Evolutionary conservation across 2,329 filamentous ascomycete genomes (phyloP).

Genomic region (Colletotrichum navitas): DNA sequence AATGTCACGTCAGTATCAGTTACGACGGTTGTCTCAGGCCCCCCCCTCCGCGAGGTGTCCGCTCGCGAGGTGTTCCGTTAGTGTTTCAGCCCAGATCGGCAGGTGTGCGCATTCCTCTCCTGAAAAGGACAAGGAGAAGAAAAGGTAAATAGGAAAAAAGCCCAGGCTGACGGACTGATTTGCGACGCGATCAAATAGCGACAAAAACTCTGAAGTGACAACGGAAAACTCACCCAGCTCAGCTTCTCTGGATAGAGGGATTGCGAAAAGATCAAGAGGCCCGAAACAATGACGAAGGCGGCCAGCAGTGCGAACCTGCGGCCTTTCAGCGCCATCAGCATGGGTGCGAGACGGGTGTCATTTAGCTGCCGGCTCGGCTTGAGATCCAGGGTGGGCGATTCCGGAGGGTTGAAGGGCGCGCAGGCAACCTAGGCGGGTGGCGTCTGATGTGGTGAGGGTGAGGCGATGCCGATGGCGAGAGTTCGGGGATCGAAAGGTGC

Average conservation of each 20-base stretch:
- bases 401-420: conserved; percentile 13
- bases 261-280: conserved; percentile 39
- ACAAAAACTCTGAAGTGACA: conserved; percentile 15
- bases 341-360: conserved; percentile 36
- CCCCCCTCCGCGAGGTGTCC: conserved; percentile 19
- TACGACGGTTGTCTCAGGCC: conserved; percentile 28
- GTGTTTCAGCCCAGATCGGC: conserved; percentile 33
- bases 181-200: conserved; percentile 23
- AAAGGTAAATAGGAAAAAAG: not conserved
- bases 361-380: conserved; percentile 37
- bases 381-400: conserved; percentile 31
- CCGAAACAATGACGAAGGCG: conserved; percentile 24
- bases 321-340: conserved; percentile 41
- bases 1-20: conserved; percentile 37
- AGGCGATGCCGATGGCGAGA: conserved; percentile 2
- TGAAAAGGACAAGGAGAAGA: not conserved
- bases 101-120: conserved; percentile 27
- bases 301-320: conserved; percentile 39
- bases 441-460: not conserved
- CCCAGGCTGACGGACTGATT: not conserved
- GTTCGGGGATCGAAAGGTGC: conserved; percentile 8
- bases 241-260: conserved; percentile 34
- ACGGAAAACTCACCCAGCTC: conserved; percentile 40
- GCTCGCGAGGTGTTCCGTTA: conserved; percentile 31
- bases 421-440: conserved; percentile 1